Evolutionary conservation across 2,329 filamentous ascomycete genomes (phyloP).

Genomic region (Paraphaeosphaeria sporulosa): DNA sequence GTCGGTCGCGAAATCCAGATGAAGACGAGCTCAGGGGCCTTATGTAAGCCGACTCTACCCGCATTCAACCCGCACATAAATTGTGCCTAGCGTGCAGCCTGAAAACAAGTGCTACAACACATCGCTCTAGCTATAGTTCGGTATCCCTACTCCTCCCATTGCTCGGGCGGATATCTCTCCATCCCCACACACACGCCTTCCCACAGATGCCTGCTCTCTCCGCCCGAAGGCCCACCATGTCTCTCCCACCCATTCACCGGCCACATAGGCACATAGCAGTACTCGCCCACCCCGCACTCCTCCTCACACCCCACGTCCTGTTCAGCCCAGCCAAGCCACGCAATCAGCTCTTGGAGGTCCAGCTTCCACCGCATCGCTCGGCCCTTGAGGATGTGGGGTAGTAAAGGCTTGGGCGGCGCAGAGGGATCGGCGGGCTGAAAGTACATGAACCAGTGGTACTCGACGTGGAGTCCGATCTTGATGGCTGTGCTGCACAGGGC

Average conservation of each 20-base stretch:
- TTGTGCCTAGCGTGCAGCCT: no score
- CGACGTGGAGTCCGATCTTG: conserved; percentile 53
- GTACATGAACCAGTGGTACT: conserved; percentile 49
- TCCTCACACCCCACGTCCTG: conserved; percentile 43
- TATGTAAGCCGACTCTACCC: no score
- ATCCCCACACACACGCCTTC: conserved; percentile 23
- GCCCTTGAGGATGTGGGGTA: not conserved
- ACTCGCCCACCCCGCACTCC: conserved; percentile 4
- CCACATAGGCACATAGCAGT: conserved; percentile 63
- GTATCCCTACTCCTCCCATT: not conserved
- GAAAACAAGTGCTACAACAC: not conserved
- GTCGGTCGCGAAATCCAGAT: no score
- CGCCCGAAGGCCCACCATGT: conserved; percentile 1
- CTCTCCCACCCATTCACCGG: conserved; percentile 39
- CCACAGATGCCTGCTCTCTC: conserved; percentile 19
- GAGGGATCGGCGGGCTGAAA: conserved; percentile 28
- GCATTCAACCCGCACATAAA: not conserved
- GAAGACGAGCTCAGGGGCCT: no score
- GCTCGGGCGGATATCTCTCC: conserved; percentile 7
- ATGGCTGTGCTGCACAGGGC: conserved; percentile 54
- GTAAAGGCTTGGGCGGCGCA: conserved; percentile 1
- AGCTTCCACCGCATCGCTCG: conserved; percentile 35
- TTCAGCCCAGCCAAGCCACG: conserved; percentile 61
- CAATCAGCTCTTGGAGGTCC: conserved; percentile 54
- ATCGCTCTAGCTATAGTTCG: no score